A percentile compares a stretch with the other conserved stretches of the same genome.
Conservation (phyloP, 768 basidiomycete genomes). For the Amanita pseudoporphyria region DNA sequence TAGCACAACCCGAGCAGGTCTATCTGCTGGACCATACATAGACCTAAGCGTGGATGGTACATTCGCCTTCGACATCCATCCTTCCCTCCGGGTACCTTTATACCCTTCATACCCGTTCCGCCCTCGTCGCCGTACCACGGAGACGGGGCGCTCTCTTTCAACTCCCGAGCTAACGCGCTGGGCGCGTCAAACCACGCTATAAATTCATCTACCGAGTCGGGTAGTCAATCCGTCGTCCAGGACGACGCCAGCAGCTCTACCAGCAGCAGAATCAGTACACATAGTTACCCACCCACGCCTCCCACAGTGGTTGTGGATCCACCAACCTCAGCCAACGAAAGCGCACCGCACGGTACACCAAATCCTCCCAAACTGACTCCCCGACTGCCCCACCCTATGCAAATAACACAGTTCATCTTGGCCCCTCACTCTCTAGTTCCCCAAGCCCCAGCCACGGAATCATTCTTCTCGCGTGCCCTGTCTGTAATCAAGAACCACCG, state of each 20-base stretch:
- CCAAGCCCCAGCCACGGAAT: constrained; percentile 24
- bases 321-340: constrained; percentile 22
- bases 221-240: constrained; percentile 13
- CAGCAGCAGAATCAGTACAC: constrained; percentile 29
- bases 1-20: constrained; percentile 63
- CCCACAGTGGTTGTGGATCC: constrained; percentile 22
- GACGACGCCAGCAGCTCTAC: constrained; percentile 20
- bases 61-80: constrained; percentile 63
- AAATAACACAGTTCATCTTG: constrained; percentile 39
- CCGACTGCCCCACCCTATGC: constrained; percentile 9
- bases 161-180: constrained; percentile 36
- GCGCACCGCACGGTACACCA: not conserved
- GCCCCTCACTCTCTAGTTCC: constrained; percentile 33
- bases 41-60: constrained; percentile 79
- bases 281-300: constrained; percentile 55
- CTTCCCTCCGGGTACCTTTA: constrained; percentile 55
- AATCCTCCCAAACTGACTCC: constrained; percentile 8
- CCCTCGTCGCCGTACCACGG: constrained; percentile 35
- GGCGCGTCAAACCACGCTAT: constrained; percentile 4
- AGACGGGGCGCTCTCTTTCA: constrained; percentile 43
- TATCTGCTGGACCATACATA: constrained; percentile 68
- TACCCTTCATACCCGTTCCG: constrained; percentile 43
- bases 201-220: not conserved
- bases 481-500: constrained; percentile 36
- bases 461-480: constrained; percentile 42